A percentile compares a stretch with the other conserved stretches of the same genome.
These are phyloP conservation scores for Eimeria falciformis DNA, from an alignment of 169 alveolate species.

Conservation along the genomic window DNA sequence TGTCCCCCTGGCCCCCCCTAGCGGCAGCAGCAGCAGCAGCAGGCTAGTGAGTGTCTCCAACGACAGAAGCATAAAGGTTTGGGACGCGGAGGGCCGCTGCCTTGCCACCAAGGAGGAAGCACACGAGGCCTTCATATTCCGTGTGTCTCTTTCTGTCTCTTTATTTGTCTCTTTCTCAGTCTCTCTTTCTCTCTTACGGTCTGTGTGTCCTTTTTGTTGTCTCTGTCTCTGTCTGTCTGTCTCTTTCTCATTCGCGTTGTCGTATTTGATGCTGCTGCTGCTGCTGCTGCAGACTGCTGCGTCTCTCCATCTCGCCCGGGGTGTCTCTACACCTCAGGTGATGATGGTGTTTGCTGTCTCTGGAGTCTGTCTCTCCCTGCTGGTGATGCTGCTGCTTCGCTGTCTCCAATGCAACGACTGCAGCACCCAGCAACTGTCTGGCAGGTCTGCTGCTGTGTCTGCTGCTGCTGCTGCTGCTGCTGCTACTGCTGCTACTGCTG, in stretches of 20 bases:
- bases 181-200: neutral
- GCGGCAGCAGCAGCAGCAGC: neutral
- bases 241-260: neutral
- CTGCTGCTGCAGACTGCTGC: slow-evolving; percentile 27
- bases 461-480: slow-evolving; percentile 2
- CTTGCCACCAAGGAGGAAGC: slow-evolving; percentile 5
- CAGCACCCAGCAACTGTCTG: slow-evolving; percentile 14
- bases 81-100: slow-evolving; percentile 1
- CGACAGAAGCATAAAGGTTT: slow-evolving; percentile 34
- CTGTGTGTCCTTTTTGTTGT: neutral
- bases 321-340: slow-evolving; percentile 19
- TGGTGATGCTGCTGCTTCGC: neutral
- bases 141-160: neutral
- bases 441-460: neutral
- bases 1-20: slow-evolving; percentile 2
- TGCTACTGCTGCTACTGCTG: no score
- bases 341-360: slow-evolving; percentile 16
- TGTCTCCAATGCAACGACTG: neutral
- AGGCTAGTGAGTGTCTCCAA: slow-evolving; percentile 34
- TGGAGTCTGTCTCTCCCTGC: neutral
- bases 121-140: slow-evolving; percentile 52
- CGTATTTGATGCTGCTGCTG: neutral
- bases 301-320: neutral
- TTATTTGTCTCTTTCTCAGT: neutral
- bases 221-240: neutral